phyloP scores from a whole-genome alignment of 805 yeast genomes.

The Yarrowia keelungensis region DNA sequence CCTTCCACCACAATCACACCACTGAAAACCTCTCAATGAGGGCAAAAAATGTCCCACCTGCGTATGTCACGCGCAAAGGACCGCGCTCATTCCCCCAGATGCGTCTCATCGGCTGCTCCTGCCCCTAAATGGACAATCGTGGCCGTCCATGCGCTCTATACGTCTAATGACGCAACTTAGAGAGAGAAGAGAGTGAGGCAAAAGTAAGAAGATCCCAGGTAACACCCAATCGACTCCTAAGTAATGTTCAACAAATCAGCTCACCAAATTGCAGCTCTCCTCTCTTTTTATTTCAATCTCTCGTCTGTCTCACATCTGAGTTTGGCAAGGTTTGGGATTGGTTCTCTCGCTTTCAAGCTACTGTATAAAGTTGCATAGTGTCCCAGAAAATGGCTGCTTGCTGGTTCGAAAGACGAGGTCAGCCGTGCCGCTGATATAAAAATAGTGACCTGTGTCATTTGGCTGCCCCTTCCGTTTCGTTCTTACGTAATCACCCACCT shows the following conservation, averaged over 20 bases:
- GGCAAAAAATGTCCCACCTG: background rate
- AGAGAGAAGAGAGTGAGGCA: background rate
- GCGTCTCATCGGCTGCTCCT: conserved; percentile 2
- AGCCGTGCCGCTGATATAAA: background rate
- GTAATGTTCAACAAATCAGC: too few species aligned
- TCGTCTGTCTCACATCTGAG: background rate
- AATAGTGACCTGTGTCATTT: too few species aligned
- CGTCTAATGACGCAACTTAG: conserved; percentile 24
- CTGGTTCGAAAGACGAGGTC: background rate
- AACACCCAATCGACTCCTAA: too few species aligned
- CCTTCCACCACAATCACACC: too few species aligned
- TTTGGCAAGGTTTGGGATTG: too few species aligned
- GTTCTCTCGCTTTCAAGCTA: background rate
- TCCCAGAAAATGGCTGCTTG: conserved; percentile 30
- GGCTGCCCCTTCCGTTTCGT: too few species aligned
- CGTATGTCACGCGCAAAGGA: background rate
- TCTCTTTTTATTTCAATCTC: background rate
- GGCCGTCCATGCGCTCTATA: conserved; percentile 19
- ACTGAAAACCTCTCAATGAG: too few species aligned
- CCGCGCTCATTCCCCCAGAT: background rate
- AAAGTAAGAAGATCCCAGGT: too few species aligned
- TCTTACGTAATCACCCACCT: background rate
- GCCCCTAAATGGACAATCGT: conserved; percentile 18
- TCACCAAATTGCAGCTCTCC: too few species aligned
- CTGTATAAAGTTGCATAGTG: conserved; percentile 10